Evolutionary conservation across 768 basidiomycete genomes (phyloP), one percentile per base, ranked within the genome.

Genomic region (Lepiota subincarnata): DNA sequence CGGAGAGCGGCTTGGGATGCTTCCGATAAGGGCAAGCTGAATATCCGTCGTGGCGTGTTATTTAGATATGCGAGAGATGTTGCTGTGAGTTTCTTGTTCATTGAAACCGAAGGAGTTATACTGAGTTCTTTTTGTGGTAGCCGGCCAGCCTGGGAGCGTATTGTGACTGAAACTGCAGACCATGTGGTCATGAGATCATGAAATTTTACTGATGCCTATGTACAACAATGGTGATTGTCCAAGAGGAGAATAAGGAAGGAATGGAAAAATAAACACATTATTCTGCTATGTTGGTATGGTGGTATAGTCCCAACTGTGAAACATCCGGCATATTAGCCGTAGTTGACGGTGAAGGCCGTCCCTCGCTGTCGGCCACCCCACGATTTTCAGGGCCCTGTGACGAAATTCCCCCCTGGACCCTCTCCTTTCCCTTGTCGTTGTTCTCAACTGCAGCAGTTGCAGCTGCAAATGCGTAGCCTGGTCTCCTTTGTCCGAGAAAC

Each of bases 11-110:
- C 80, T 63, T 93, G 90, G 91, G 79, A 84, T n/a, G 73, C 70
- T 26, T 83, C 82, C 1, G 81, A 81, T 31, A 84, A 84, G 66
- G 70, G 74, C 35, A 70, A 81, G 57, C 69, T 89, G 52, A 88
- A 79, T 59, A 86, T 86, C 43, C 85, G 73, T 66, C 74, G 91
- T 37, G 92, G 92, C 13, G 73, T 93, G 22, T 71, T 95, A 56
- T 77, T 81, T 63, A 78, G 88, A 64, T 95, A 93, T 67, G 90
- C 90, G 11, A 73, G 90, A 59, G 90, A 92, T 66, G 92, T 92
- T 48, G 87, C 86, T 50, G 91, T 92, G 63, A 78, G 89, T 74
- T 20, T n/a, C 50, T 41, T 59, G 44, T n/a, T 28, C 48, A 18
- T 46, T 44, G 22, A 54, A 26, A 43, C 22, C 38, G 20, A 31